Percentiles rank a stretch among this genome's conserved stretches.
Conservation (phyloP, 176 grass and related monocot species). For the Rhynchospora breviuscula region DNA sequence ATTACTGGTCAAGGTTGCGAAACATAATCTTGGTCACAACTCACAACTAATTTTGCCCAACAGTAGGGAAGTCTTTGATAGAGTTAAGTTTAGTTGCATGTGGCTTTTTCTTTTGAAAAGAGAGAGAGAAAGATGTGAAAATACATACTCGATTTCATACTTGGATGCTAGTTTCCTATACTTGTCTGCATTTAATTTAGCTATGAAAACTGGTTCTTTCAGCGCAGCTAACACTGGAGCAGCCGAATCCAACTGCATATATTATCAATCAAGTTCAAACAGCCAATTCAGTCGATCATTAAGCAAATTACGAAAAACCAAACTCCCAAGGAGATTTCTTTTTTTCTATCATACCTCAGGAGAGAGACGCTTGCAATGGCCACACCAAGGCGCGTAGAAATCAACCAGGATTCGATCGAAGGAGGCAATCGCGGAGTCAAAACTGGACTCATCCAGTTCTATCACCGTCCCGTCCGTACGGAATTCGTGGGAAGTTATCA, state of each 20-base stretch:
- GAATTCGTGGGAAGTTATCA: conserved; percentile 34
- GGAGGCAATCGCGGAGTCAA: conserved; percentile 54
- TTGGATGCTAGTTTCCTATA: conserved; percentile 67
- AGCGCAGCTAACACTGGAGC: conserved; percentile 50
- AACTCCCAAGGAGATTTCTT: background rate
- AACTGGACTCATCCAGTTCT: conserved; percentile 77
- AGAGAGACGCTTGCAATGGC: conserved; percentile 88
- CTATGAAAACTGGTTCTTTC: conserved; percentile 48
- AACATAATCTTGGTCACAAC: background rate
- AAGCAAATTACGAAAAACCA: conserved; percentile 3
- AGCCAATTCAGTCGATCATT: background rate
- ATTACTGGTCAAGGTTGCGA: background rate
- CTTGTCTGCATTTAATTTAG: conserved; percentile 85
- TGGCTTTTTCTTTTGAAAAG: background rate
- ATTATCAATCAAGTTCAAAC: background rate
- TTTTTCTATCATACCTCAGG: conserved; percentile 48
- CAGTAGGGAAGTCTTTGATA: background rate
- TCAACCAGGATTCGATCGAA: conserved; percentile 68
- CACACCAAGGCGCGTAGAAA: conserved; percentile 95
- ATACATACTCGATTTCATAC: conserved; percentile 72
- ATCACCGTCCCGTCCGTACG: conserved; percentile 56
- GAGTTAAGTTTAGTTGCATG: background rate
- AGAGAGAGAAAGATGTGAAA: conserved; percentile 11
- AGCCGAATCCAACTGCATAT: conserved; percentile 69
- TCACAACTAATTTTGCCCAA: background rate